Base-by-base conservation (phyloP, 371 early-diverging fungal genomes). In the Syncephalastrum monosporum region DNA sequence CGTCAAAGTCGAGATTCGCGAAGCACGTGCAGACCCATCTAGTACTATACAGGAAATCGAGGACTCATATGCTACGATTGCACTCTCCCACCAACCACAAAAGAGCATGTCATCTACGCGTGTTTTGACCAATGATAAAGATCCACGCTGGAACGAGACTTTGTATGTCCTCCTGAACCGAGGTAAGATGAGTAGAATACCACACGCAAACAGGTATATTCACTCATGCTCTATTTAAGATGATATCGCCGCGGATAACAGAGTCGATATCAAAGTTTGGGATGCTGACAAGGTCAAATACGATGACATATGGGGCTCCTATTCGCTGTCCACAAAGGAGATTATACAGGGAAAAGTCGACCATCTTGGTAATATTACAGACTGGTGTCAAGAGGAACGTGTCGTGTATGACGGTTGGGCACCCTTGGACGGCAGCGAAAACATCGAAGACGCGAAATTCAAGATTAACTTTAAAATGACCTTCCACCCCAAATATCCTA, bases 241-340 rank as follows among this genome's bases (percentile, higher is more conserved):
- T 50, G 77, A 76, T 23, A 58, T 76, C 61, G 44, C 68, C 4
- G 57, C 69, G 6, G 71, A 76, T 2, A 69, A 66, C 16, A 64
- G 63, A 8, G 67, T 76, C 1, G 71, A 76, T 43, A 51, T 76
- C 10, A 73, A 67, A 47, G 73, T 76, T 5, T 76, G 77, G 77
- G 77, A 76, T 52, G 77, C 77, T 7, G 77, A 76, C 50, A 76
- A 76, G 43, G 56, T 76, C 41, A 73, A 72, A 52, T 71, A 52
- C 43, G 77, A 73, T 14, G 73, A 73, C 47, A 53, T 71, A 47
- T 76, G 77, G 77, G 77, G 77, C 2, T 56, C 67, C 13, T 46
- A 68, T 24, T 68, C 71, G 8, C 61, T 73, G 24, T 52, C 68
- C 1, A 69, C 68, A 4, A 70, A 60, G 29, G 71, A 73, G 19